Evolutionary conservation across 441 rosid species (phyloP), one percentile per base, ranked within the genome.

Genomic region (Gossypium davidsonii): DNA sequence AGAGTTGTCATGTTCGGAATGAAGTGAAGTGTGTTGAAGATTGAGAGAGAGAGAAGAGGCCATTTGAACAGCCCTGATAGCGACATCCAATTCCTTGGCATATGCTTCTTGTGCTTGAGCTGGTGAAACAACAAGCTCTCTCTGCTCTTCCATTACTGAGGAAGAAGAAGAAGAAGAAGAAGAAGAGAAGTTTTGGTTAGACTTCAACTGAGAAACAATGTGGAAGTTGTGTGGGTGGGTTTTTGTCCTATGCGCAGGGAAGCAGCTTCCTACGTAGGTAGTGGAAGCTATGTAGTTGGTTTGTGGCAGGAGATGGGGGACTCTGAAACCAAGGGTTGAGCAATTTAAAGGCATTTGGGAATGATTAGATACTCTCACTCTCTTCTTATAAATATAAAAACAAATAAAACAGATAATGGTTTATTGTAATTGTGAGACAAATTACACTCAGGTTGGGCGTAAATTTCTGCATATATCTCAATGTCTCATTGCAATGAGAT

Each of bases 21-120:
- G 88, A 26, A 87, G 81, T 17, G 71, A 83, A 69, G 57, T 67
- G 2, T 80, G 85, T 69, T 87, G 90, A 75, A 87, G 86, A 77
- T 77, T 86, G 78, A 83, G 88, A 70, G 88, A 87, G 31, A 89
- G 79, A 23, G 80, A 86, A 73, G 87, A 87, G 2, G 91, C 90
- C 86, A 87, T 79, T 68, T 87, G 94, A 11, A 87, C 87, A 51
- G 82, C 89, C 71, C 87, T 81, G 60, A 89, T 90, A 6, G 89
- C 94, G 68, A 87, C 71, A 37, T 85, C 88, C 77, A 86, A 61
- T 76, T 89, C 91, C 65, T 74, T 73, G 23, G 81, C 70, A 74
- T 82, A 83, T 1, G 11, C 72, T 12, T 70, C 83, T 2, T 77
- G 18, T 51, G 56, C 74, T 28, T 34, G 42, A 6, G 67, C 12